Percentiles rank a stretch among this genome's conserved stretches.
Evolutionary conservation across 768 basidiomycete species (phyloP).

Genomic region (Termitomyces bulborhizus): DNA sequence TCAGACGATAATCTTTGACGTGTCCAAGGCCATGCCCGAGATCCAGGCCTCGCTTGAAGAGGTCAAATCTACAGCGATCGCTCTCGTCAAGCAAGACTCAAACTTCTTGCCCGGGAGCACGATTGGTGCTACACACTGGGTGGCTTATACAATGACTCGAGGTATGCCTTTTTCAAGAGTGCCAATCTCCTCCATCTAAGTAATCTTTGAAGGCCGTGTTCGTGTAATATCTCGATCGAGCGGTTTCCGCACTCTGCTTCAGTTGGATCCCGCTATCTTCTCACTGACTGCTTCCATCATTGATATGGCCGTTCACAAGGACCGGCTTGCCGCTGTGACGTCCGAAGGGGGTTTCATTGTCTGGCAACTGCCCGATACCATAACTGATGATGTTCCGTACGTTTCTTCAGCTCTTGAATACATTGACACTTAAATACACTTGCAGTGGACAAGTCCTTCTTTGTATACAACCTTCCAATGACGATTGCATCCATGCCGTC

Average conservation of each 20-base stretch:
- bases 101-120: slow-evolving; percentile 82
- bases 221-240: slow-evolving; percentile 86
- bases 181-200: slow-evolving; percentile 3
- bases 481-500: slow-evolving; percentile 65
- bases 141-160: slow-evolving; percentile 89
- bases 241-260: slow-evolving; percentile 82
- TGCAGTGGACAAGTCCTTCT: slow-evolving; percentile 60
- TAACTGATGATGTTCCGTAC: slow-evolving; percentile 84
- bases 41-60: slow-evolving; percentile 70
- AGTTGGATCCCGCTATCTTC: slow-evolving; percentile 54
- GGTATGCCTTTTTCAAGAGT: slow-evolving; percentile 27
- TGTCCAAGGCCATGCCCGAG: slow-evolving; percentile 64
- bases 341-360: slow-evolving; percentile 87
- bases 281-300: slow-evolving; percentile 40
- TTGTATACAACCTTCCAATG: slow-evolving; percentile 58
- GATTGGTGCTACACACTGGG: slow-evolving; percentile 89
- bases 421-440: slow-evolving; percentile 3
- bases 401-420: slow-evolving; percentile 22
- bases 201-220: slow-evolving; percentile 51
- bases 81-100: slow-evolving; percentile 80
- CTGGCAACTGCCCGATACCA: slow-evolving; percentile 79
- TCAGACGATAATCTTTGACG: slow-evolving; percentile 72
- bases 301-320: slow-evolving; percentile 83
- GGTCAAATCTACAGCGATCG: slow-evolving; percentile 87
- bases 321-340: slow-evolving; percentile 79